Base-by-base conservation (phyloP, 169 alveolate genomes). In the Plasmodium gonderi region DNA sequence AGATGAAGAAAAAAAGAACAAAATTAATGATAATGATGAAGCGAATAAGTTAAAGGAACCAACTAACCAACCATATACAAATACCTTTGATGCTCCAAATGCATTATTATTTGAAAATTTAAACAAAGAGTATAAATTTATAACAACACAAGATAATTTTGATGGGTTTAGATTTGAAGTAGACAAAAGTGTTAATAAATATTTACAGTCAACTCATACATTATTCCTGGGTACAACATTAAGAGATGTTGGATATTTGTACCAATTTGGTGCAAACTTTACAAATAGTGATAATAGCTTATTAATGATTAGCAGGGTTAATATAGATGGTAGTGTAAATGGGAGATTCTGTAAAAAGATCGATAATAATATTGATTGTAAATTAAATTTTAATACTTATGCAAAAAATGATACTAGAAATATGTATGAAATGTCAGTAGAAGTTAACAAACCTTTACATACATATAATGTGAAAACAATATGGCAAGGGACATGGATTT, bases 101-200 rank as follows among this genome's bases (percentile, higher is more conserved):
- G 94, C 94, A 9, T 78, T 90, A 36, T 68, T 90, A 33, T 96
- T 90, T 83, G 98, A 96, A 94, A 95, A 96, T 75, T 82, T 97
- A 76, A 91, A 97, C 42, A 94, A 97, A 45, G 99, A 97, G 95
- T 95, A 95, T 94, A 95, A 96, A 94, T 96, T 92, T 81, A 95
- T 97, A 40, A 94, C 97, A 23, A 96, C 97, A 11, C 98, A 96
- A 93, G 99, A 97, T 91, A 97, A 95, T 78, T 97, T 96, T 80
- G 99, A 97, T 94, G 99, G 99, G 3, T 96, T 97, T 95, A 93
- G 99, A 54, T 95, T 97, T 54, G 99, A 97, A 90, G 97, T 97
- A 0, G 97, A 96, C 33, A 96, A 98, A 87, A 95, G 93, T 45
- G 92, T 97, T 26, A 96, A 97, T 49, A 91, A 91, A 76, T 96